Conservation (phyloP, 2,329 filamentous ascomycete genomes). For the Paradendryphiella salina region DNA sequence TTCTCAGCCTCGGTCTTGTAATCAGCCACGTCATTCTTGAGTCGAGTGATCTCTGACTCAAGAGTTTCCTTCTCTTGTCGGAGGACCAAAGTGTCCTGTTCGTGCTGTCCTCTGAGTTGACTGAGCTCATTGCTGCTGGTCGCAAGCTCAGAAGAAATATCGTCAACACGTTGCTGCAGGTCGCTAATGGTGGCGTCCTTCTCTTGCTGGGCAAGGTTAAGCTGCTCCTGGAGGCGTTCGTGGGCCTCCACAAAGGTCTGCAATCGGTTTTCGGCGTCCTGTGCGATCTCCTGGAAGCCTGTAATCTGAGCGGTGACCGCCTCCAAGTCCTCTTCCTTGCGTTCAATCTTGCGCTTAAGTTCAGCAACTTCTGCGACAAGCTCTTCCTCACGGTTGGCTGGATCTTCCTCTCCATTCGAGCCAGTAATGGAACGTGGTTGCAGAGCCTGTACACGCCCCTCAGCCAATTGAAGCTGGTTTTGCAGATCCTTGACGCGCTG, state of each 20-base stretch:
- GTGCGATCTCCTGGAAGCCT: constrained; percentile 85
- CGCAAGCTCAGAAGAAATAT: constrained; percentile 78
- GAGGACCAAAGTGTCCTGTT: constrained; percentile 68
- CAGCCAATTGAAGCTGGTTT: constrained; percentile 83
- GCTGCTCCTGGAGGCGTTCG: constrained; percentile 73
- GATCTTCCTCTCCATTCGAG: constrained; percentile 54
- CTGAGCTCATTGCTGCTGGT: constrained; percentile 82
- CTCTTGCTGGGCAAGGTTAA: constrained; percentile 72
- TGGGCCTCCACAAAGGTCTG: constrained; percentile 77
- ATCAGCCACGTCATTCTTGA: constrained; percentile 82
- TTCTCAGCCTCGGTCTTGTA: constrained; percentile 78
- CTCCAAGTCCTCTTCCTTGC: constrained; percentile 78
- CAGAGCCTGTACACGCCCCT: constrained; percentile 81
- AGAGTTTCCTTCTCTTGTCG: constrained; percentile 82
- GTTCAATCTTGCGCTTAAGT: constrained; percentile 82
- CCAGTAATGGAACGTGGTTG: constrained; percentile 68
- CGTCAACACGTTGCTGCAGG: constrained; percentile 79
- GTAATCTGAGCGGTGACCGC: constrained; percentile 79
- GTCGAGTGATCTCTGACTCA: constrained; percentile 74
- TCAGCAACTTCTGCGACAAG: constrained; percentile 82
- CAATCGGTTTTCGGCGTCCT: constrained; percentile 83
- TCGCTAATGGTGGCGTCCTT: constrained; percentile 81
- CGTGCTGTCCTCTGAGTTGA: constrained; percentile 75
- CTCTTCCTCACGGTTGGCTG: constrained; percentile 72
- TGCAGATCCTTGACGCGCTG: constrained; percentile 84